Percentiles rank a stretch among this genome's conserved stretches.
phyloP scores from a whole-genome alignment of 352 stramenopile genomes.

The Pythium utonaiense region DNA sequence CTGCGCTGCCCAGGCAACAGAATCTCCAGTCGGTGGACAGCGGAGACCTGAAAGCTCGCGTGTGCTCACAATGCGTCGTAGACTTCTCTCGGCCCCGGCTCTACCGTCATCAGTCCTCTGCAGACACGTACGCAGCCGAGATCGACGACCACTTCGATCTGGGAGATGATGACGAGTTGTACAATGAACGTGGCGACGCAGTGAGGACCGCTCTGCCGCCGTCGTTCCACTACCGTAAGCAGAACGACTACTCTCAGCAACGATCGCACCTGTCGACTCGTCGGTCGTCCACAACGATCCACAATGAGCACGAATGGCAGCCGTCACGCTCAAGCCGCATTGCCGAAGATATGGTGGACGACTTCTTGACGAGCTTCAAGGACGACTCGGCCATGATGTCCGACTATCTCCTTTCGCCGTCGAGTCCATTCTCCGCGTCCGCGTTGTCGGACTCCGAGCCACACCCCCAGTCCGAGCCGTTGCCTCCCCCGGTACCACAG shows the following conservation, averaged over 20 bases:
- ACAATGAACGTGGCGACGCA: constrained; percentile 1
- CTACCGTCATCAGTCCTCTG: constrained; percentile 4
- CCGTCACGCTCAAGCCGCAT: constrained; percentile 17
- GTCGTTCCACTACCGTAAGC: constrained; percentile 2
- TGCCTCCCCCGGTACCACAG: not conserved
- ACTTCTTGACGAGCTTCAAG: constrained; percentile 13
- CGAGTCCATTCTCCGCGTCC: not conserved
- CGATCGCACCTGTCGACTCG: constrained; percentile 1
- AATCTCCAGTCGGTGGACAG: not conserved
- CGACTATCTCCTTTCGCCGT: not conserved
- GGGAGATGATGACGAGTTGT: not conserved
- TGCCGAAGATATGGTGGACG: constrained; percentile 16
- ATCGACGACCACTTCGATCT: constrained; percentile 7
- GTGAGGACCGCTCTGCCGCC: not conserved
- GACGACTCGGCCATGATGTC: not conserved
- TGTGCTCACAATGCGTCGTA: constrained; percentile 19
- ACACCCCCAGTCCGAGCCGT: not conserved
- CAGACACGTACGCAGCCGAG: constrained; percentile 2
- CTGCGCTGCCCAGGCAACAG: not conserved
- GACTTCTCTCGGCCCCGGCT: constrained; percentile 16
- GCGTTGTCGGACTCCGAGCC: constrained; percentile 3
- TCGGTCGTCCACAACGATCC: not conserved
- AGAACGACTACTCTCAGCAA: not conserved
- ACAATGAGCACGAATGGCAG: constrained; percentile 11
- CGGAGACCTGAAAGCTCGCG: constrained; percentile 6